Evolutionary conservation across 768 basidiomycete genomes (phyloP), one percentile per base, ranked within the genome.

Genomic region (Porphyrellus cyaneotinctus): DNA sequence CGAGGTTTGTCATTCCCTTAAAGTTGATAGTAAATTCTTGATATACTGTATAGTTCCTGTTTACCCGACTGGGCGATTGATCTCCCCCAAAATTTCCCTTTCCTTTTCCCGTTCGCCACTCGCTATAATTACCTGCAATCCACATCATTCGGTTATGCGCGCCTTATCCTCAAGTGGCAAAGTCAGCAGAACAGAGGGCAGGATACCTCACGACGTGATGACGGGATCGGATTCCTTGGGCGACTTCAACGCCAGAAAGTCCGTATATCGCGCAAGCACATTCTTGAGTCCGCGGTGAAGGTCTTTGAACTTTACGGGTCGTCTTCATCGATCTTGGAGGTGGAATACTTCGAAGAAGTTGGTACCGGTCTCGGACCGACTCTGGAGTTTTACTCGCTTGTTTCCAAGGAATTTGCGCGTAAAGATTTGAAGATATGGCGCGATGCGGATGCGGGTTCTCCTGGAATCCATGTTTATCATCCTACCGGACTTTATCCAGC

Each of bases 291-390:
- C 18, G 94, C 93, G 1, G 86, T 95, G 64, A 97, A 97, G 70
- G 91, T 95, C 10, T 91, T 99, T 58, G 94, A 95, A 65, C 81
- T 98, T 45, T 99, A 97, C 61, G 97, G 97, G 1, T 91, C 91
- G 0, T 93, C 91, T 2, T 90, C 88, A 5, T 93, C 93, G 0
- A 84, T 97, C 20, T 80, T 99, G 37, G 97, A 99, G 68, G 93
- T 98, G 46, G 95, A 99, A 73, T 98, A 97, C 73, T 97, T 97
- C 64, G 93, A 97, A 64, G 97, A 99, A 75, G 95, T 97, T 43
- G 97, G 97, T 18, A 98, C 95, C 9, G 97, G 97, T 18, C 75
- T 99, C 12, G 97, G 97, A 3, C 97, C 97, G 8, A 98, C 97
- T 23, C 78, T 98, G 22, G 97, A 99, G 72, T 99, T 99, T 73